phyloP scores from a whole-genome alignment of 192 early-diverging fungal species.

The Lobosporangium transversale region DNA sequence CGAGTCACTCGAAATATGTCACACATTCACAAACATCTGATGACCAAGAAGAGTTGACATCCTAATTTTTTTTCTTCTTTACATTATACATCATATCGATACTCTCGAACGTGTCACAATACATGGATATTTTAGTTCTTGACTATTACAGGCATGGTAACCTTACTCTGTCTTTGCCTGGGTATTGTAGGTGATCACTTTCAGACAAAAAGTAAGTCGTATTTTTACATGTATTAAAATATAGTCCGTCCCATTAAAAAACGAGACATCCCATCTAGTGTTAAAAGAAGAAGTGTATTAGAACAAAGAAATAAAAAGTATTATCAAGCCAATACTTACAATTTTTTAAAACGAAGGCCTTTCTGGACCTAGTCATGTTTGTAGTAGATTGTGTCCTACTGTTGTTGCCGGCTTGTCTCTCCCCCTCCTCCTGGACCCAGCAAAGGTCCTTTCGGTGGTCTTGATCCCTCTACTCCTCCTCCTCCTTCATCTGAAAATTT shows the following conservation, averaged over 20 bases:
- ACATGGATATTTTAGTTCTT: slow-evolving; percentile 15
- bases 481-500: no score
- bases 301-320: not conserved
- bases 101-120: not conserved
- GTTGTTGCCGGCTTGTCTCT: no score
- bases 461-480: no score
- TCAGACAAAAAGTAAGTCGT: slow-evolving; percentile 9
- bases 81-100: not conserved
- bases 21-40: no score
- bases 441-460: no score
- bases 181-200: slow-evolving; percentile 6
- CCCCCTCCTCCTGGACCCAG: no score
- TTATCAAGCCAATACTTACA: not conserved
- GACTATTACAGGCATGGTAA: slow-evolving; percentile 21
- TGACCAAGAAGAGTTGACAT: no score
- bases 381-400: no score
- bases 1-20: no score
- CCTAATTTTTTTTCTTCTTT: not conserved
- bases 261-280: not conserved
- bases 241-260: no score
- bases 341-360: no score
- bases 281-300: not conserved
- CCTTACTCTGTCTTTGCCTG: slow-evolving; percentile 8
- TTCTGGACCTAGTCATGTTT: not conserved
- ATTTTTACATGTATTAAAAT: not conserved